Conservation (phyloP, 1,284 basidiomycete genomes). For the Pulchroboletus neoregius region DNA sequence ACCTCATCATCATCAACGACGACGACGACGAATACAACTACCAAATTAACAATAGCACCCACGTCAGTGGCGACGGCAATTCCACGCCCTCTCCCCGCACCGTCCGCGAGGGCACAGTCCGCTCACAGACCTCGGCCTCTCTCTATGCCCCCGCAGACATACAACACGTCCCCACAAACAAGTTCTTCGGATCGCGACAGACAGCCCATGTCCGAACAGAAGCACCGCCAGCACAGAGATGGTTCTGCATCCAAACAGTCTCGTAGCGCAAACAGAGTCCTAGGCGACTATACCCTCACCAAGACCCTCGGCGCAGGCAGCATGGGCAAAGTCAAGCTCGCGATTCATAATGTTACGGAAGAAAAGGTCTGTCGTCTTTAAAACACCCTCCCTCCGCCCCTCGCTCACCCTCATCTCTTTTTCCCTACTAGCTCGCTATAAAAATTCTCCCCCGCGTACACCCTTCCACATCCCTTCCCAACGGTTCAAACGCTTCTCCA, state of each 20-base stretch:
- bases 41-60: conserved; percentile 2
- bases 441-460: conserved; percentile 91
- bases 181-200: conserved; percentile 35
- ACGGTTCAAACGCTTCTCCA: conserved; percentile 44
- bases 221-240: conserved; percentile 34
- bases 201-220: conserved; percentile 32
- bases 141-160: conserved; percentile 64
- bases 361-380: conserved; percentile 73
- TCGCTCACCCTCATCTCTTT: conserved; percentile 11
- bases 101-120: conserved; percentile 19
- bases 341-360: conserved; percentile 82
- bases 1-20: conserved; percentile 14
- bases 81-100: conserved; percentile 30
- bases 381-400: not conserved
- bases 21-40: conserved; percentile 4
- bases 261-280: conserved; percentile 54
- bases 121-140: conserved; percentile 53
- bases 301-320: conserved; percentile 97
- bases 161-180: conserved; percentile 32
- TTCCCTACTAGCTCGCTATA: conserved; percentile 77
- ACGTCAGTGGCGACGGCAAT: conserved; percentile 16
- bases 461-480: conserved; percentile 47
- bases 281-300: conserved; percentile 94
- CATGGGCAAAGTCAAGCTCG: conserved; percentile 99
- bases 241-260: conserved; percentile 31